Base-by-base conservation (phyloP, 2,329 filamentous ascomycete genomes). In the Phialemoniopsis sp. region DNA sequence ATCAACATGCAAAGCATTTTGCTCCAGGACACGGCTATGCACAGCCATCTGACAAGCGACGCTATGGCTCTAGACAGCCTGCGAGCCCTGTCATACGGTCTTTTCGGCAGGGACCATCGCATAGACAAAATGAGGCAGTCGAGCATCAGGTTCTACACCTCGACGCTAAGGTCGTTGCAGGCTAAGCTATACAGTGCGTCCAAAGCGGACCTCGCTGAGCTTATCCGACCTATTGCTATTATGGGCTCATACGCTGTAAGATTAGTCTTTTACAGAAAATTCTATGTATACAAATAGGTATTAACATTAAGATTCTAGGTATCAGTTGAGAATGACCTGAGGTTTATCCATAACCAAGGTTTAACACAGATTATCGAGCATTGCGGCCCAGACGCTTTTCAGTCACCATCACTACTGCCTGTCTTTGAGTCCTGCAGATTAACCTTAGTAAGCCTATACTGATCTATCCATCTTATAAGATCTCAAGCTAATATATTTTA, bases 1-100 rank as follows among this genome's bases (percentile, higher is more conserved):
- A 53, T 53, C 40, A 52, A 52, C 42, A 52, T 55, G 46, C 50
- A 52, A 44, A 55, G 52, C 32, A 45, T 53, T 9, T 40, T 55
- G 36, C 38, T 54, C 19, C 49, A 53, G 21, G 50, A 54, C 38
- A 31, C 43, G 8, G 35, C 46, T 10, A 38, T 52, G 21, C 49
- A 45, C 12, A 36, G 39, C 36, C 41, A 44, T 13, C 45, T 53
- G 21, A 32, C 39, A 15, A 37, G 43, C 18, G 37, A 41, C 13
- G 43, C 46, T 30, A 38, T 54, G 40, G 40, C 44, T 4, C 41
- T 46, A 10, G 46, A 49, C 40, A 44, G 47, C 29, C 44, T 51
- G 18, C 45, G 47, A 9, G 48, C 48, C 5, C 42, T 51, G 4
- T 40, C 47, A 18, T 51, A 48, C 29, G 47, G 45, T 9, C 38